A percentile compares a stretch with the other conserved stretches of the same genome.
These are phyloP conservation scores for Camellia japonica DNA, from an alignment of 148 eudicot species.

Conservation along the genomic window DNA sequence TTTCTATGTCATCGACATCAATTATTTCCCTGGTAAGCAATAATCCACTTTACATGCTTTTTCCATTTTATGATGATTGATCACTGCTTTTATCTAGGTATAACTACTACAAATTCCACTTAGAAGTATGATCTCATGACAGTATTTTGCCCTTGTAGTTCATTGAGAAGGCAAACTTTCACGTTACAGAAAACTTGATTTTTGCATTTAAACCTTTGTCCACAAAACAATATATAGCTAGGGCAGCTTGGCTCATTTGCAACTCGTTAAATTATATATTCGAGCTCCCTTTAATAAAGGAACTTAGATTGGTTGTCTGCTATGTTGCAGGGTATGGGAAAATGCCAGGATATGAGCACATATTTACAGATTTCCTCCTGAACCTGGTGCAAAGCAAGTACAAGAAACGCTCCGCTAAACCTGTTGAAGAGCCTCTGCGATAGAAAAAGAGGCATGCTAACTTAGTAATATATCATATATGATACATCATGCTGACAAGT, in stretches of 20 bases:
- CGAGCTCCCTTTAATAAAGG: too few relatives aligned
- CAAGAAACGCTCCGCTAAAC: constrained; percentile 20
- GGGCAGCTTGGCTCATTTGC: too few relatives aligned
- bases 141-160: neutral
- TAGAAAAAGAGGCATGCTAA: neutral
- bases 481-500: neutral
- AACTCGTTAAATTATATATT: too few relatives aligned
- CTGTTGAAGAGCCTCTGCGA: constrained; percentile 16
- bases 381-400: constrained; percentile 49
- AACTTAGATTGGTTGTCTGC: neutral
- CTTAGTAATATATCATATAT: neutral
- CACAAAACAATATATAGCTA: neutral
- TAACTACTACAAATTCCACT: neutral
- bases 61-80: neutral
- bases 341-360: constrained; percentile 92
- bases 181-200: neutral
- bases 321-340: constrained; percentile 74
- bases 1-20: constrained; percentile 86
- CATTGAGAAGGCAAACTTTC: neutral
- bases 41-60: neutral
- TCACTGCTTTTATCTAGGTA: neutral
- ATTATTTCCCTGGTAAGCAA: constrained; percentile 87
- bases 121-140: neutral
- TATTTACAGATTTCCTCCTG: constrained; percentile 85
- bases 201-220: neutral